These are phyloP conservation scores for Madurella mycetomatis DNA, from an alignment of 2,329 filamentous ascomycete genomes.

Conservation along the genomic window DNA sequence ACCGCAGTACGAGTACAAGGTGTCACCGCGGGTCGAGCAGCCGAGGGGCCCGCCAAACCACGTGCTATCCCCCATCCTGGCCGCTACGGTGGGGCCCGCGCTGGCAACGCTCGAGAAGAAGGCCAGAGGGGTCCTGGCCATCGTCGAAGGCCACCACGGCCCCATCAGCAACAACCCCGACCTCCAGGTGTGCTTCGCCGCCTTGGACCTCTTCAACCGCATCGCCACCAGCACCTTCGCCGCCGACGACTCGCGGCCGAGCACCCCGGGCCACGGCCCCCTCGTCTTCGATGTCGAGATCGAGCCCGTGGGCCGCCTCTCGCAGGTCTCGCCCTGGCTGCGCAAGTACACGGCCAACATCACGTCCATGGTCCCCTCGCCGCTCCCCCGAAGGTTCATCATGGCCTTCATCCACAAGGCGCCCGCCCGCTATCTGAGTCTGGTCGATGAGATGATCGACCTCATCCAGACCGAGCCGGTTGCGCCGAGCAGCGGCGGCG, in stretches of 20 bases:
- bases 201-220: slow-evolving; percentile 23
- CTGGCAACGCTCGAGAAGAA: slow-evolving; percentile 17
- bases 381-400: slow-evolving; percentile 34
- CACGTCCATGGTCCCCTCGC: slow-evolving; percentile 31
- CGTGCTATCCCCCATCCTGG: slow-evolving; percentile 19
- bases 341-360: slow-evolving; percentile 33
- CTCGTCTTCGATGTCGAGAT: slow-evolving; percentile 6
- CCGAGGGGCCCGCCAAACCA: slow-evolving; percentile 3
- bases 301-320: slow-evolving; percentile 19
- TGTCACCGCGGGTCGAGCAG: not conserved
- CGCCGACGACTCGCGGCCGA: not conserved
- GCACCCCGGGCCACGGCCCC: slow-evolving; percentile 4
- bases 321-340: slow-evolving; percentile 34
- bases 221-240: slow-evolving; percentile 24
- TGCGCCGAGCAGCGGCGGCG: no score
- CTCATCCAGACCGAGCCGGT: slow-evolving; percentile 8
- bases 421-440: slow-evolving; percentile 30
- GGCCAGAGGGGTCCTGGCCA: slow-evolving; percentile 4
- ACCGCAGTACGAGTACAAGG: not conserved
- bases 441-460: slow-evolving; percentile 33
- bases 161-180: not conserved
- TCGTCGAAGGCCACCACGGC: not conserved
- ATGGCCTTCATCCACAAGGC: slow-evolving; percentile 40
- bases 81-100: slow-evolving; percentile 20
- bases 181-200: slow-evolving; percentile 20